Conservation (phyloP, 78 protist species). For the Dictyostelium citrinum region DNA sequence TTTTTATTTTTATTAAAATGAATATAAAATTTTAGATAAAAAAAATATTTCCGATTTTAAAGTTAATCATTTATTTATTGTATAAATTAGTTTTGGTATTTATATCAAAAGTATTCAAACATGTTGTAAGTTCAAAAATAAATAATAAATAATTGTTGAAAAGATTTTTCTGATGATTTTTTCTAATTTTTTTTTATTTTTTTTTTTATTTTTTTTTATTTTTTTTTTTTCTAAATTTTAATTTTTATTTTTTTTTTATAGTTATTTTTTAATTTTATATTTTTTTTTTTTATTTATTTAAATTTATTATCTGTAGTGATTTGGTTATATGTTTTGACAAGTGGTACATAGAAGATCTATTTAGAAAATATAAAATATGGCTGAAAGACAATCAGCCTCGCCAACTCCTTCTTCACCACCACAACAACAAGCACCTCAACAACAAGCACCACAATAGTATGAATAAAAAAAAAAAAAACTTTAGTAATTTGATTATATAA, state of each 20-base stretch:
- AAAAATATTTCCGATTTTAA: too few species aligned
- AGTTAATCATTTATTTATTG: too few species aligned
- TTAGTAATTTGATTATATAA: neutral
- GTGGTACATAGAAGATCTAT: neutral
- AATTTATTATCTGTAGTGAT: neutral
- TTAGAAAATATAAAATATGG: neutral
- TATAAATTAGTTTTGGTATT: too few species aligned
- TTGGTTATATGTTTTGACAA: neutral
- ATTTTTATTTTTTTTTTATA: neutral
- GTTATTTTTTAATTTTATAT: neutral
- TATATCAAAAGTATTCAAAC: too few species aligned
- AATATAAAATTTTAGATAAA: too few species aligned
- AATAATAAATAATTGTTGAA: too few species aligned
- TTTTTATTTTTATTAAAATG: too few species aligned
- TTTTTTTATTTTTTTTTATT: neutral
- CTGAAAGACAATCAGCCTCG: neutral
- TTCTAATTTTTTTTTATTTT: neutral
- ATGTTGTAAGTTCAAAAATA: too few species aligned
- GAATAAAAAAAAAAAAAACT: neutral
- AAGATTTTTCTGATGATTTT: neutral
- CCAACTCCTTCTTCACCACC: neutral
- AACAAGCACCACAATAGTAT: conserved; percentile 6
- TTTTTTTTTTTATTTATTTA: neutral
- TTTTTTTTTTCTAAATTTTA: neutral
- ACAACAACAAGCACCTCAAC: neutral